phyloP scores from a whole-genome alignment of 352 stramenopile species.

The Globisporangium solare region DNA sequence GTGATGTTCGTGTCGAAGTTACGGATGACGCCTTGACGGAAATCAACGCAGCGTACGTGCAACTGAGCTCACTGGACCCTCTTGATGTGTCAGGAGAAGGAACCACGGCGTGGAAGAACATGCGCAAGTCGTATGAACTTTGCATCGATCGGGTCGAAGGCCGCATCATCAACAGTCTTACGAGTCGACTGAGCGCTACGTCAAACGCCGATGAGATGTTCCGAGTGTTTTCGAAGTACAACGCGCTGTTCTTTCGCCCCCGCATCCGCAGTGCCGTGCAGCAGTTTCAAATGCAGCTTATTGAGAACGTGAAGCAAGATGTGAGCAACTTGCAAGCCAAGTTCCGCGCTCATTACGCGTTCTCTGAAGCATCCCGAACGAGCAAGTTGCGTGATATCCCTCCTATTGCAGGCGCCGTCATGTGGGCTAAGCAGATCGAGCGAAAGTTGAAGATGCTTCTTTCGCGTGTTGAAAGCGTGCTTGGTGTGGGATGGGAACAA shows the following conservation, averaged over 20 bases:
- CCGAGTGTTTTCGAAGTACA: constrained; percentile 97
- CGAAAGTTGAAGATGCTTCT: constrained; percentile 97
- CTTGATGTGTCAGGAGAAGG: constrained; percentile 87
- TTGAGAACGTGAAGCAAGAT: constrained; percentile 97
- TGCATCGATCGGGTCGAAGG: constrained; percentile 92
- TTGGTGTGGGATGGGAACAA: constrained; percentile 96
- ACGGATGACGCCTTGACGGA: constrained; percentile 78
- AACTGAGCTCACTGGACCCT: constrained; percentile 72
- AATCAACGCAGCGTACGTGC: constrained; percentile 88
- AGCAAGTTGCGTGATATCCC: constrained; percentile 96
- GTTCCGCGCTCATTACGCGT: constrained; percentile 93
- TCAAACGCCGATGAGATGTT: constrained; percentile 96
- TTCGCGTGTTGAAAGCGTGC: constrained; percentile 95
- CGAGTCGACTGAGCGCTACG: constrained; percentile 80
- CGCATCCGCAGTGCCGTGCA: constrained; percentile 95
- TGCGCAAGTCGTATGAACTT: constrained; percentile 87
- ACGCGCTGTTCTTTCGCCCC: constrained; percentile 95
- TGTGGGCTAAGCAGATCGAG: constrained; percentile 99
- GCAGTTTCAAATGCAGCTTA: constrained; percentile 98
- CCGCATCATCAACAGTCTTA: constrained; percentile 88
- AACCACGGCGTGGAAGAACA: constrained; percentile 74
- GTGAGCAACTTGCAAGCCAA: constrained; percentile 96
- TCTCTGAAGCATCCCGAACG: constrained; percentile 93
- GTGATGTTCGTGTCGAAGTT: constrained; percentile 49
- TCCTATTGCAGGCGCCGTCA: constrained; percentile 96